Evolutionary conservation across 495 filamentous ascomycete genomes (phyloP), one percentile per base, ranked within the genome.

Genomic region (Penicillium pulvis): DNA sequence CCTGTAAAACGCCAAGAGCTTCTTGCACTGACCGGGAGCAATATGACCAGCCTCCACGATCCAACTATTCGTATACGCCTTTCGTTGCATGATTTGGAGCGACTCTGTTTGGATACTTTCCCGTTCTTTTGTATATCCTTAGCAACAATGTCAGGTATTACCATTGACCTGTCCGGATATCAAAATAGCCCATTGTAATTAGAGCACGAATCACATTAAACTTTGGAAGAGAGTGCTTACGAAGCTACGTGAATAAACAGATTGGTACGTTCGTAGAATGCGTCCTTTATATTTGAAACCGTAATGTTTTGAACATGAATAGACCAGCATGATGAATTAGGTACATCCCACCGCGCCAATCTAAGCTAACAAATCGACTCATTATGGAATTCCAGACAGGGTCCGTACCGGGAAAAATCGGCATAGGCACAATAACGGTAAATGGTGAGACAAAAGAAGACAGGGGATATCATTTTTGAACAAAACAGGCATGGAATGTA

Each of bases 381-480:
- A 28, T 28, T 28, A 28, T 36, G 33, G 1, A 14, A 36, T 14
- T 14, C 20, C 20, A 1, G 20, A 41, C 4, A 14, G 39, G 16
- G 5, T 17, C 39, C 14, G 16, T 6, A 36, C 33, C 12, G 12
- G 3, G 12, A 36, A 3, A 36, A 36, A 36, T 0, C 0, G 9
- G 33, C 12, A 2, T 1, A 36, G 33, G 12, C 33, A 36, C 12
- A 14, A 0, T 10, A 36, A 6, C 9, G 33, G 33, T 11, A 14
- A 12, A 8, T 36, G 33, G 7, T 10, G 10, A 41, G 28, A 35
- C 3, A 33, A 24, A 24, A 44, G 49, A 23, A 23, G 7, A 39
- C 16, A 23, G 48, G 55, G 60, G 51, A 49, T 62, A 62, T 62
- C 56, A 59, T 51, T 26, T 59, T 62, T 43, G 16, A 48, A 61